Evolutionary conservation across 495 filamentous ascomycete species (phyloP), one percentile per base, ranked within the genome.

Genomic region (Penicilliopsis zonata): DNA sequence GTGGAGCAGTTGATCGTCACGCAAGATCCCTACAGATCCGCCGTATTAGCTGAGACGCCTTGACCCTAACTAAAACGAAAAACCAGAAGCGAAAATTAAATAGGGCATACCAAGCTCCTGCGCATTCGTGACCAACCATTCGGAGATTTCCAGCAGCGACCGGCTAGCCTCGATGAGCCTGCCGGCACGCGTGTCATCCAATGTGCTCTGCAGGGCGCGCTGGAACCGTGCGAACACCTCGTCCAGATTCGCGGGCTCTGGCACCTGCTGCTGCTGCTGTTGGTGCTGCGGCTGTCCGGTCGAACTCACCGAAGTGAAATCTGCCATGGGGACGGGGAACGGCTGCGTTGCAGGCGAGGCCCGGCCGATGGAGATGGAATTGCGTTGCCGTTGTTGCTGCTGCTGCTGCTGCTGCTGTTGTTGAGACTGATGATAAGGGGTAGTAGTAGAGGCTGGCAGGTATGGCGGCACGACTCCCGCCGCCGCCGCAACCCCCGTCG

Each of bases 101-200:
- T 33, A 34, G 23, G 53, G 59, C 82, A 57, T 74, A 95, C 90
- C 86, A 48, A 98, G 63, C 37, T 82, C 75, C 44, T 74, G 75
- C 21, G 82, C 83, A 55, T 87, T 80, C 26, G 76, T 69, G 39
- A 94, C 57, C 27, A 98, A 61, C 82, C 86, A 95, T 36, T 82
- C 73, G 14, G 86, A 92, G 41, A 94, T 72, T 35, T 76, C 66
- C 29, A 92, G 54, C 17, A 98, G 63, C 10, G 76, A 78, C 39
- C 65, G 63, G 40, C 78, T 78, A 19, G 86, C 83, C 34, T 83
- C 70, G 22, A 70, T 64, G 45, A 98, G 67, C 37, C 69, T 57
- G n/a, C 83, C 81, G 39, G 72, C 71, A 34, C 72, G 76, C 33
- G 79, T 79, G 39, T 81, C 70, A 41, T 80, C 74, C 46, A 92